phyloP scores from a whole-genome alignment of 1,139 yeast genomes.

The Taphrina sp. region DNA sequence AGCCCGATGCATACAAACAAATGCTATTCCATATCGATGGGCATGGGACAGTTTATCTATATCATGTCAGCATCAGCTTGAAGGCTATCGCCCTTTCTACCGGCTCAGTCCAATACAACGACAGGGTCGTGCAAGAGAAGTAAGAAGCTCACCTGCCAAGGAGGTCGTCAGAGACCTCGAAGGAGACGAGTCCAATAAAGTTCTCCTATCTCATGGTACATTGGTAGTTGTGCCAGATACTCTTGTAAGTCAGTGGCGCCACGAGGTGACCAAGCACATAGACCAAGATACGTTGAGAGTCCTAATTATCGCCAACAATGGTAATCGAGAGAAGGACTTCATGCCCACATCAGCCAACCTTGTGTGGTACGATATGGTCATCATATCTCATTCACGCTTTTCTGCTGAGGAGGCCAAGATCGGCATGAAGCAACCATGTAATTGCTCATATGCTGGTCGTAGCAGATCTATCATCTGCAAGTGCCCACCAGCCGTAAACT shows the following conservation, averaged over 20 bases:
- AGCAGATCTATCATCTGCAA: slow-evolving; percentile 1
- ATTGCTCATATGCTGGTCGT: slow-evolving; percentile 24
- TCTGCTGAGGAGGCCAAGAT: slow-evolving; percentile 43
- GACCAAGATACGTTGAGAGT: slow-evolving; percentile 47
- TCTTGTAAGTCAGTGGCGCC: slow-evolving; percentile 63
- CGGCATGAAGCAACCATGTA: slow-evolving; percentile 8
- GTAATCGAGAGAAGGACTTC: not conserved
- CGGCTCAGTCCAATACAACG: not conserved
- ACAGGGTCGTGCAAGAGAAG: slow-evolving; percentile 26
- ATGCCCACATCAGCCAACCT: slow-evolving; percentile 42
- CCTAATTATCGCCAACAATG: slow-evolving; percentile 40
- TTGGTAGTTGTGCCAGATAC: slow-evolving; percentile 66
- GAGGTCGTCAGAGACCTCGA: slow-evolving; percentile 1
- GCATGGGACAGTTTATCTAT: slow-evolving; percentile 52
- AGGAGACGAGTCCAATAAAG: not conserved
- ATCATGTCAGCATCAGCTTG: slow-evolving; percentile 47
- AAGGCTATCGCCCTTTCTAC: slow-evolving; percentile 30
- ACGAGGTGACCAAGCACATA: slow-evolving; percentile 59
- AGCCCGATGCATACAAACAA: slow-evolving; percentile 47
- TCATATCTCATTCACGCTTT: slow-evolving; percentile 54
- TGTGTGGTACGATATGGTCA: slow-evolving; percentile 53
- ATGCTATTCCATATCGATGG: slow-evolving; percentile 57
- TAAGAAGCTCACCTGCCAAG: no score
- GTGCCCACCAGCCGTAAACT: slow-evolving; percentile 40
- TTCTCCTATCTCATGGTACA: slow-evolving; percentile 53